These are phyloP conservation scores for Cucumis sativus DNA, from an alignment of 306 rosid genomes.

Conservation along the genomic window DNA sequence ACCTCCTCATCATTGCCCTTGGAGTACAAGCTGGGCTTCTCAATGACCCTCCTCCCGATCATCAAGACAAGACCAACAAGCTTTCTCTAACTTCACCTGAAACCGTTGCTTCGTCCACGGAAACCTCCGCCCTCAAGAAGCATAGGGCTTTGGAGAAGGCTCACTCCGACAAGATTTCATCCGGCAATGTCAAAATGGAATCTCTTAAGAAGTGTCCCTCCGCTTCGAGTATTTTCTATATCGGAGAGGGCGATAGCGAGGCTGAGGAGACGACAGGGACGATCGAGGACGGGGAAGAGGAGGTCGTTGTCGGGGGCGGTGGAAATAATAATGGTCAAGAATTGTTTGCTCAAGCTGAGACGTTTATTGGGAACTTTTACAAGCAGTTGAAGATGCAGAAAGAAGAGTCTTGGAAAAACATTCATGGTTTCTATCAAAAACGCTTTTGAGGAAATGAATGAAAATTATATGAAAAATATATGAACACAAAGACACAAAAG, in stretches of 20 bases:
- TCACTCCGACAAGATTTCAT: slow-evolving; percentile 20
- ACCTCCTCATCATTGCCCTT: slow-evolving; percentile 48
- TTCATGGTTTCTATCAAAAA: slow-evolving; percentile 33
- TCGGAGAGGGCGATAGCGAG: slow-evolving; percentile 37
- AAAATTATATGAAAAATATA: not conserved
- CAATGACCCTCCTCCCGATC: slow-evolving; percentile 9
- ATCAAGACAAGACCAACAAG: slow-evolving; percentile 25
- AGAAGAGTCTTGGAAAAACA: slow-evolving; percentile 49
- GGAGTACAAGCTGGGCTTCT: slow-evolving; percentile 78
- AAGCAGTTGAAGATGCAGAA: slow-evolving; percentile 75
- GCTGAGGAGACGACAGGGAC: slow-evolving; percentile 20
- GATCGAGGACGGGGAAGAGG: slow-evolving; percentile 27
- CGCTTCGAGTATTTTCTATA: slow-evolving; percentile 45
- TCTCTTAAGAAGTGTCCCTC: slow-evolving; percentile 43
- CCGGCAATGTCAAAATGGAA: slow-evolving; percentile 11
- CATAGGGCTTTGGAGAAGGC: slow-evolving; percentile 20
- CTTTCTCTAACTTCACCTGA: not conserved
- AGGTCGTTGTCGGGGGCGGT: slow-evolving; percentile 17
- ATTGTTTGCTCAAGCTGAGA: slow-evolving; percentile 60
- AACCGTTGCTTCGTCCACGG: not conserved
- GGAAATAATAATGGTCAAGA: slow-evolving; percentile 33
- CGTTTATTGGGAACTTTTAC: slow-evolving; percentile 68
- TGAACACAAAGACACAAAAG: not conserved
- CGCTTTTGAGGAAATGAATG: slow-evolving; percentile 9
- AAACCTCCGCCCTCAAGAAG: not conserved